A percentile compares a stretch with the other conserved stretches of the same genome.
Evolutionary conservation across 352 stramenopile genomes (phyloP).

Genomic region (Peronospora tabacina): DNA sequence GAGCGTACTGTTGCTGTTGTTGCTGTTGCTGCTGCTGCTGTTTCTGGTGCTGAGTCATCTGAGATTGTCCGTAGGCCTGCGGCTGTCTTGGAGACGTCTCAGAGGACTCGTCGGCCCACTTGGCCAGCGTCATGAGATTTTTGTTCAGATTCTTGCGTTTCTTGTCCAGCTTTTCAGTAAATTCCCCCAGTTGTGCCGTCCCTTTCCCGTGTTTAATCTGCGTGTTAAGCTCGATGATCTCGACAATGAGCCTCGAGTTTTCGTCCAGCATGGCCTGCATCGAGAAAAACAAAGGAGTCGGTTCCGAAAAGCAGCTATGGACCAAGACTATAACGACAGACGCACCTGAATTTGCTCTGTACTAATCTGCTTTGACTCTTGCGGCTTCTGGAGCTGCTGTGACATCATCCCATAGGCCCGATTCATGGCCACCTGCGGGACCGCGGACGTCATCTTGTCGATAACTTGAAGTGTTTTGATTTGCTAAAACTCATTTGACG

Average conservation of each 20-base stretch:
- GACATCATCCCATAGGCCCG: constrained; percentile 18
- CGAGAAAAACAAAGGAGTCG: not conserved
- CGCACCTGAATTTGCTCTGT: constrained; percentile 79
- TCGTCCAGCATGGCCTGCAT: constrained; percentile 78
- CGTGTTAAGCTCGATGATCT: constrained; percentile 86
- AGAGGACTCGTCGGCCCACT: constrained; percentile 81
- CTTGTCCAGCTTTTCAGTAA: constrained; percentile 84
- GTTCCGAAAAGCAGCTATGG: no score
- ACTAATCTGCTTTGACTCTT: constrained; percentile 58
- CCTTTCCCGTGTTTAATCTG: constrained; percentile 82
- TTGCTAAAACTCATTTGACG: constrained; percentile 9
- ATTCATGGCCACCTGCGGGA: constrained; percentile 32
- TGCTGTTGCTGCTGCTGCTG: constrained; percentile 2
- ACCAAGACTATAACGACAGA: not conserved
- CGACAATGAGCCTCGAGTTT: constrained; percentile 80
- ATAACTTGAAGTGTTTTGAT: constrained; percentile 1
- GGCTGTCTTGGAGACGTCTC: constrained; percentile 50
- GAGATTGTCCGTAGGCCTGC: constrained; percentile 24
- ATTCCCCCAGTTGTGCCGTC: constrained; percentile 59
- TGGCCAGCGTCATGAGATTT: constrained; percentile 86
- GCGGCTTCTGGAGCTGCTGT: constrained; percentile 23
- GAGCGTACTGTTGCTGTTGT: constrained; percentile 26
- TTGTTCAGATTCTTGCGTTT: constrained; percentile 87
- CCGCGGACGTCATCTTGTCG: constrained; percentile 11
- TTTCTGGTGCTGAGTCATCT: constrained; percentile 26